Percentiles rank a stretch among this genome's conserved stretches.
These are phyloP conservation scores for Saitozyma podzolica DNA, from an alignment of 768 basidiomycete species.

Conservation along the genomic window DNA sequence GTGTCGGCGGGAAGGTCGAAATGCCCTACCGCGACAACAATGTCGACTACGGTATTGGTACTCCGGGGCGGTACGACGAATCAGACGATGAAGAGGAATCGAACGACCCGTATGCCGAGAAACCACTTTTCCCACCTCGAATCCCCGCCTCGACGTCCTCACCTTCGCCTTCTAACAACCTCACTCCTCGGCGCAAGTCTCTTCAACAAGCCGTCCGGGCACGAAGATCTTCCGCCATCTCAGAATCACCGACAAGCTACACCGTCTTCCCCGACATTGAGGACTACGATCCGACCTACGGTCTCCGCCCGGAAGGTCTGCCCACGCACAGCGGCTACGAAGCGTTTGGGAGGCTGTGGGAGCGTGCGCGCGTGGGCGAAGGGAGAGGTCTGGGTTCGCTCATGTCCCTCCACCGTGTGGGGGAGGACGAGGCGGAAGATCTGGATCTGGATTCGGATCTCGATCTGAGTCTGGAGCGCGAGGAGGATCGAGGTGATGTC, in stretches of 20 bases:
- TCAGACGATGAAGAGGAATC: conserved; percentile 25
- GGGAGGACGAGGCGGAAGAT: conserved; percentile 55
- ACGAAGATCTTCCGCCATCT: conserved; percentile 24
- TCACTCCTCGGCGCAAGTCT: conserved; percentile 32
- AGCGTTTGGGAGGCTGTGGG: conserved; percentile 70
- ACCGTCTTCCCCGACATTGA: conserved; percentile 68
- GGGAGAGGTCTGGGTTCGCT: conserved; percentile 55
- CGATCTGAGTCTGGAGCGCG: background rate
- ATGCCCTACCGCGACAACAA: conserved; percentile 71
- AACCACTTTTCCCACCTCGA: conserved; percentile 48
- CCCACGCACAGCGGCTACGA: conserved; percentile 80
- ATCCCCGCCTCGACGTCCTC: conserved; percentile 13
- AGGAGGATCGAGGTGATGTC: conserved; percentile 51
- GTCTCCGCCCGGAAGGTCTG: conserved; percentile 85
- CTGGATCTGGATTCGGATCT: conserved; percentile 30
- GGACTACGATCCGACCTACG: conserved; percentile 94
- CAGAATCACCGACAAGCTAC: conserved; percentile 49
- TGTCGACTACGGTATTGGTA: conserved; percentile 4
- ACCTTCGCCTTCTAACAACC: background rate
- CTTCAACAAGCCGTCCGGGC: conserved; percentile 16
- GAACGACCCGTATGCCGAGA: conserved; percentile 34
- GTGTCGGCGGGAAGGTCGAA: conserved; percentile 69
- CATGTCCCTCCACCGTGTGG: conserved; percentile 55
- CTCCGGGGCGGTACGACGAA: conserved; percentile 18
- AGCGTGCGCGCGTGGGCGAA: conserved; percentile 46